A percentile compares a stretch with the other conserved stretches of the same genome.
Conservation (phyloP, 129 eudicot species). For the Chrysanthemum makinoi region DNA sequence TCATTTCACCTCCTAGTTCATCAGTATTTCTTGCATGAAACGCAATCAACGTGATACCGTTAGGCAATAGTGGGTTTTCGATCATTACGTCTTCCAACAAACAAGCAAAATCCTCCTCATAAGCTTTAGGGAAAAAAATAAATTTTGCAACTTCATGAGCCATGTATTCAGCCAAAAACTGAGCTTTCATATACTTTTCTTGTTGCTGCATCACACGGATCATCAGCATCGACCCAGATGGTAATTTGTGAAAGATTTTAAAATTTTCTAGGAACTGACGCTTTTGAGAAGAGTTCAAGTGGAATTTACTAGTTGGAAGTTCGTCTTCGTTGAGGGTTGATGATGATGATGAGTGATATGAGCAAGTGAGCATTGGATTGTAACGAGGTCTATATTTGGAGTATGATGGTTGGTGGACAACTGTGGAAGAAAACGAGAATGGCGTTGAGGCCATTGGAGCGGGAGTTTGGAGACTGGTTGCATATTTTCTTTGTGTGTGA, state of each 20-base stretch:
- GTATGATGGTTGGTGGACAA: constrained; percentile 28
- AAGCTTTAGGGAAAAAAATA: constrained; percentile 62
- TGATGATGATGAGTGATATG: constrained; percentile 38
- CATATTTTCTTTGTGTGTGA: too few relatives aligned
- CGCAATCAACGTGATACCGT: constrained; percentile 70
- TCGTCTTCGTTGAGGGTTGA: constrained; percentile 42
- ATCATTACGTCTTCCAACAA: constrained; percentile 63
- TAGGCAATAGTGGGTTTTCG: constrained; percentile 66
- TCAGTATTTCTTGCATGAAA: constrained; percentile 49
- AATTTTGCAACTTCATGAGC: constrained; percentile 59
- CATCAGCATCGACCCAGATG: constrained; percentile 66
- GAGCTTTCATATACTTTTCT: constrained; percentile 67
- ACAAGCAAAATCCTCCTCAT: constrained; percentile 58
- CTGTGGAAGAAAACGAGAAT: constrained; percentile 43
- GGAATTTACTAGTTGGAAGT: constrained; percentile 45
- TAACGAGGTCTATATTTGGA: constrained; percentile 32
- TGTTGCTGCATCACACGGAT: constrained; percentile 73
- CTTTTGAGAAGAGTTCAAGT: constrained; percentile 40
- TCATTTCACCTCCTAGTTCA: constrained; percentile 35
- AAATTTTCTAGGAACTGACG: constrained; percentile 51
- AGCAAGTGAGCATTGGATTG: constrained; percentile 35
- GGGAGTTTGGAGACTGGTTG: too few relatives aligned
- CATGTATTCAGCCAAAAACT: constrained; percentile 56
- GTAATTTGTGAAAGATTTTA: constrained; percentile 53
- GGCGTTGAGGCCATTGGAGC: constrained; percentile 19